Evolutionary conservation across 2,329 filamentous ascomycete species (phyloP).

Genomic region (Grosmannia clavigera): DNA sequence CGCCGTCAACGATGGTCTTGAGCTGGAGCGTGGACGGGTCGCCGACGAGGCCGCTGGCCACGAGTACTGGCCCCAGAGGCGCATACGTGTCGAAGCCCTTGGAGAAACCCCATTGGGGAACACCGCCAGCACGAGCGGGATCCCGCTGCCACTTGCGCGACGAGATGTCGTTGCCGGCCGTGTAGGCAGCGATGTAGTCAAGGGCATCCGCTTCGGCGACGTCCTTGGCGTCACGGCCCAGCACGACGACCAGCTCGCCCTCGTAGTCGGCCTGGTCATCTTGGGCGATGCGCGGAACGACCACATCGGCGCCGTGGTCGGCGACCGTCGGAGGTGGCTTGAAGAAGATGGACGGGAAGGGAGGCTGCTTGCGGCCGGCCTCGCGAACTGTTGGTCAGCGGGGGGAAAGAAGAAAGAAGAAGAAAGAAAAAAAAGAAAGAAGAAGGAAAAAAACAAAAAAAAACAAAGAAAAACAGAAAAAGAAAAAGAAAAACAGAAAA

Average conservation of each 20-base stretch:
- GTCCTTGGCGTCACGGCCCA: constrained; percentile 22
- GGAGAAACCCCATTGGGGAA: constrained; percentile 44
- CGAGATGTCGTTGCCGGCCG: constrained; percentile 41
- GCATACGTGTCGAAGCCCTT: constrained; percentile 46
- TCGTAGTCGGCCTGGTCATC: constrained; percentile 26
- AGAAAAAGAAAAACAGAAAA: neutral
- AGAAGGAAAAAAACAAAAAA: too few species aligned
- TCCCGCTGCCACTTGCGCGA: constrained; percentile 35
- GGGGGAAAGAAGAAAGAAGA: neutral
- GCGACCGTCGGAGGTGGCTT: constrained; percentile 30
- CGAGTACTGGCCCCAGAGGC: constrained; percentile 25
- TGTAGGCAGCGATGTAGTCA: constrained; percentile 40
- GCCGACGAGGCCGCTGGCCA: constrained; percentile 23
- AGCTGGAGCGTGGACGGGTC: constrained; percentile 31
- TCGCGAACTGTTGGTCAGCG: constrained; percentile 29
- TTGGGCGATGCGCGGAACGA: constrained; percentile 35
- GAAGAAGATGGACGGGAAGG: constrained; percentile 37
- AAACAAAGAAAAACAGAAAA: neutral
- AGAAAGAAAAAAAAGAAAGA: neutral
- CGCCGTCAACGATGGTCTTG: constrained; percentile 33
- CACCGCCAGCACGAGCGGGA: constrained; percentile 31
- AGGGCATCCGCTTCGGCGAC: constrained; percentile 30
- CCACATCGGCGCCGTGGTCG: constrained; percentile 24
- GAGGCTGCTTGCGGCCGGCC: constrained; percentile 34
- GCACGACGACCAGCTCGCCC: constrained; percentile 23